phyloP scores from a whole-genome alignment of 192 early-diverging fungal species.

The Martensiomyces pterosporus region DNA sequence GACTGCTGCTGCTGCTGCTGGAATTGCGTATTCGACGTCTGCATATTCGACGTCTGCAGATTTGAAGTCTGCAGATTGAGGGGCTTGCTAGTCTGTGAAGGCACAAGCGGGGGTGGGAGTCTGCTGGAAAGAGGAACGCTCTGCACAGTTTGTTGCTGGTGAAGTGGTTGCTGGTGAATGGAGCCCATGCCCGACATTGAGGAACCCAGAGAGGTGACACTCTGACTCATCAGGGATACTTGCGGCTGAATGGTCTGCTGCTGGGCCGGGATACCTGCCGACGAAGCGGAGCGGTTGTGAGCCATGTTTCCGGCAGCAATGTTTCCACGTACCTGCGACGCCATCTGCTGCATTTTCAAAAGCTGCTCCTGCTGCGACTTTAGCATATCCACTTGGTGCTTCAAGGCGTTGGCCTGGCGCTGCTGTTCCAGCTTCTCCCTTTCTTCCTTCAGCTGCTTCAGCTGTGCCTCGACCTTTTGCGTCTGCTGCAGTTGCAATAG shows the following conservation, averaged over 20 bases:
- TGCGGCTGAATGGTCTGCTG: conserved; percentile 9
- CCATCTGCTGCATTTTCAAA: conserved; percentile 52
- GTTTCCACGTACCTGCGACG: conserved; percentile 19
- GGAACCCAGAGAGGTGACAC: conserved; percentile 2
- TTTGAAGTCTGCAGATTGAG: conserved; percentile 7
- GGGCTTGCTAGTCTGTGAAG: conserved; percentile 22
- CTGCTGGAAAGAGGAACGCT: conserved; percentile 36
- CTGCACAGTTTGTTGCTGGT: conserved; percentile 18
- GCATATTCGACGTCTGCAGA: conserved; percentile 10
- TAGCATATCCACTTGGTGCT: conserved; percentile 32
- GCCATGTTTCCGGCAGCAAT: not conserved
- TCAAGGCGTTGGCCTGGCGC: conserved; percentile 37
- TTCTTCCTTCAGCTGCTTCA: conserved; percentile 44
- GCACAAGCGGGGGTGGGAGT: conserved; percentile 41
- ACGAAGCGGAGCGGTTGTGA: not conserved
- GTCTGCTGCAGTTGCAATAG: conserved; percentile 47
- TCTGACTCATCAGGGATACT: conserved; percentile 1
- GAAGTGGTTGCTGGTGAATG: conserved; percentile 5
- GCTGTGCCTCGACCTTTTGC: conserved; percentile 48
- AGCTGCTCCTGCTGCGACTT: conserved; percentile 45
- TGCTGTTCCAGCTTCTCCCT: conserved; percentile 42
- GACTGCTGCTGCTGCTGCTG: conserved; percentile 7
- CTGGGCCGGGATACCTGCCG: conserved; percentile 3
- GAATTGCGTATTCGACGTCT: conserved; percentile 7
- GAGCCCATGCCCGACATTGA: conserved; percentile 3